Base-by-base conservation (phyloP, 495 filamentous ascomycete species). In the Aspergillus ostianus region DNA sequence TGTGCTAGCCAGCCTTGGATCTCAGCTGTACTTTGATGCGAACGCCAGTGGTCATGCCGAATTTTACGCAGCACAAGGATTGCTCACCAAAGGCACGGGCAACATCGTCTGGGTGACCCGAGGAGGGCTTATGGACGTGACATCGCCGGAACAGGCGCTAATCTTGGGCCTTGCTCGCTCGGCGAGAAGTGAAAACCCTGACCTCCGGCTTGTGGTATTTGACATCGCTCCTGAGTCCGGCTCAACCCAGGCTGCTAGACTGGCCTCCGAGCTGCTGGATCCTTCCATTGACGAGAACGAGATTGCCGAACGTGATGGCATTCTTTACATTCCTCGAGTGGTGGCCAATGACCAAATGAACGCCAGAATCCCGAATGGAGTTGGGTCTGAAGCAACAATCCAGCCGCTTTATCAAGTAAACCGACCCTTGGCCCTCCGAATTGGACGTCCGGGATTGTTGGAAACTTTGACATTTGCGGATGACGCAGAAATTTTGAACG, bases 91-190 rank as follows among this genome's bases (percentile, higher is more conserved):
- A n/a, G 26, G 26, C 26, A 27, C 19, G 26, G 26, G 19, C 7
- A 52, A 52, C 18, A 21, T 52, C 50, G 26, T 52, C 19, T 52
- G 50, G 50, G 15, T 52, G 2, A 26, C 30, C 23, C 17, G 30
- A 1, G 50, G 50, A 7, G 50, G 26, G 18, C 26, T 30, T n/a
- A 27, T 23, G 26, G 26, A 52, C 17, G 50, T 27, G 23, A 18
- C 50, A 8, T 18, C 26, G 15, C 50, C 50, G 9, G 10, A 18
- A 6, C 19, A 52, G 19, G 50, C 21, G 8, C n/a, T 52, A 15
- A 27, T 52, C 23, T n/a, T 29, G 5, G 50, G 50, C 4, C 50
- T 52, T 21, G 50, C 50, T 15, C 50, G 50, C 8, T 3, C 23
- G 26, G 50, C 50, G 3, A 23, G 50, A n/a, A 52, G 8, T 12